phyloP scores from a whole-genome alignment of 768 basidiomycete genomes.

The Dacryopinax primogenitus region DNA sequence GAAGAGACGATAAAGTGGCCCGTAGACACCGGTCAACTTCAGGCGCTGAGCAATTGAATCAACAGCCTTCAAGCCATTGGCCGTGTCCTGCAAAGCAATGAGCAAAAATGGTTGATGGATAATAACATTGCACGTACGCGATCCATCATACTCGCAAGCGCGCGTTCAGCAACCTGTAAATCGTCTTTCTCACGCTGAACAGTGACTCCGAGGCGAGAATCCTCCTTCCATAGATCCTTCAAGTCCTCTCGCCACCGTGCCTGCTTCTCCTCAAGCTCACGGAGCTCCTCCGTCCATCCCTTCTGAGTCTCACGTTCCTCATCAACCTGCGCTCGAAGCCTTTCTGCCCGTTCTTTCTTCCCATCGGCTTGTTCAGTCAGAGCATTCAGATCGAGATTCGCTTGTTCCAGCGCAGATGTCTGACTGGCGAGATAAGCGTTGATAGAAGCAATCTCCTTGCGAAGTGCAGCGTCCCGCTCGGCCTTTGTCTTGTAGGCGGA shows the following conservation, averaged over 20 bases:
- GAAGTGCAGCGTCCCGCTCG: conserved; percentile 73
- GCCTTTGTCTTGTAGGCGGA: conserved; percentile 70
- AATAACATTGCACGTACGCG: conserved; percentile 42
- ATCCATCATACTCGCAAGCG: conserved; percentile 85
- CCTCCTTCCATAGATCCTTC: conserved; percentile 82
- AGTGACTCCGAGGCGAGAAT: conserved; percentile 70
- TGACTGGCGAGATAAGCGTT: conserved; percentile 39
- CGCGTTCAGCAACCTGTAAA: conserved; percentile 64
- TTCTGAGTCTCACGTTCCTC: conserved; percentile 47
- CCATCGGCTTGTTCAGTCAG: conserved; percentile 40
- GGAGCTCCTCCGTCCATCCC: conserved; percentile 49
- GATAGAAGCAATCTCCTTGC: conserved; percentile 61
- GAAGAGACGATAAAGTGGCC: conserved; percentile 86
- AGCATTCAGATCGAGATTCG: conserved; percentile 36
- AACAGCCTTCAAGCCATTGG: conserved; percentile 72
- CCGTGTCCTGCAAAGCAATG: conserved; percentile 59
- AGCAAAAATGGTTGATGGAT: conserved; percentile 12
- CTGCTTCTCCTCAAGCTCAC: conserved; percentile 50
- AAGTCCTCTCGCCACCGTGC: conserved; percentile 54
- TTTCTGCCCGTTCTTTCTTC: conserved; percentile 46
- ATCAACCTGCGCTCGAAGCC: conserved; percentile 46
- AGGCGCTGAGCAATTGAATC: conserved; percentile 69
- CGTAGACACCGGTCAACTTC: conserved; percentile 67
- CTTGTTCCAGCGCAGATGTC: conserved; percentile 20
- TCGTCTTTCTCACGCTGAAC: conserved; percentile 69